These are phyloP conservation scores for Coelastrella sp. DNA, from an alignment of 139 green algal genomes.

Conservation along the genomic window DNA sequence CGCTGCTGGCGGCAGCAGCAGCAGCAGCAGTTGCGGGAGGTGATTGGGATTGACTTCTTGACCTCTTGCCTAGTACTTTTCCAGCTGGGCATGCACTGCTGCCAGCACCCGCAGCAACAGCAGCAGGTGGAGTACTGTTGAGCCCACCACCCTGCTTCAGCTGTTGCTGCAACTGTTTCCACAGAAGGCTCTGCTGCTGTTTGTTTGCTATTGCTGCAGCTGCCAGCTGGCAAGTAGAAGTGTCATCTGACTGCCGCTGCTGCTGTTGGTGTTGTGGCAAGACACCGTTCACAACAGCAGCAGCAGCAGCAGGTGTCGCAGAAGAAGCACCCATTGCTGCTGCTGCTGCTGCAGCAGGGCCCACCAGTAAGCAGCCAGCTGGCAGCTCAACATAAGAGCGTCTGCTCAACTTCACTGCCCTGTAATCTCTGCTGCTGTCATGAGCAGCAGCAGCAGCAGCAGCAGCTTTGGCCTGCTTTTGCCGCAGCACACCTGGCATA, in stretches of 20 bases:
- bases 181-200: neutral
- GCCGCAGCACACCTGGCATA: neutral
- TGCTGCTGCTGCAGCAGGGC: neutral
- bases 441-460: neutral
- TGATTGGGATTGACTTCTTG: too few species aligned
- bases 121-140: too few species aligned
- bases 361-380: conserved; percentile 1
- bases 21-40: neutral
- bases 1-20: neutral
- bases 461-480: neutral
- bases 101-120: too few species aligned
- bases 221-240: neutral
- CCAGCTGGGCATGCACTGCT: too few species aligned
- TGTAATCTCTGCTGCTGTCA: neutral
- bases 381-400: conserved; percentile 15
- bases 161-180: conserved; percentile 9
- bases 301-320: neutral
- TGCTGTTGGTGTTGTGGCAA: neutral
- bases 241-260: neutral
- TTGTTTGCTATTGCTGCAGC: neutral
- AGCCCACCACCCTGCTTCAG: neutral
- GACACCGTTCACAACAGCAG: neutral
- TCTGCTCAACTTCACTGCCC: neutral
- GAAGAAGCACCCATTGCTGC: neutral
- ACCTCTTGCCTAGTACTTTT: too few species aligned